Evolutionary conservation across 2,329 filamentous ascomycete genomes (phyloP).

Genomic region (Fusarium cicatricum): DNA sequence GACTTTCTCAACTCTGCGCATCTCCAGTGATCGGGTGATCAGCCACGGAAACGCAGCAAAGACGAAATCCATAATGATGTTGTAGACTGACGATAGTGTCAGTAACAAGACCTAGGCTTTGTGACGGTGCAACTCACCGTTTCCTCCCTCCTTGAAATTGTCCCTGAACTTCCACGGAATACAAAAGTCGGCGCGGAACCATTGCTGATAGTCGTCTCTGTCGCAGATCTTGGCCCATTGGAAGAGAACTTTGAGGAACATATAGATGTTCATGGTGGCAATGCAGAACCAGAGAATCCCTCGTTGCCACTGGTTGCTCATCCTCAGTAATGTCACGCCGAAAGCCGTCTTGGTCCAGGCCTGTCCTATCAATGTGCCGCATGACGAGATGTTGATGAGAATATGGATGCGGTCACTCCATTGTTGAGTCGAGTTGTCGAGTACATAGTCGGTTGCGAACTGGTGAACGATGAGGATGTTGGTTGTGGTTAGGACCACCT

Average conservation of each 20-base stretch:
- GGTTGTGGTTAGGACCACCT: slow-evolving; percentile 55
- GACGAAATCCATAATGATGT: slow-evolving; percentile 62
- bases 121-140: slow-evolving; percentile 48
- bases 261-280: slow-evolving; percentile 56
- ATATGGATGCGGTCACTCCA: slow-evolving; percentile 64
- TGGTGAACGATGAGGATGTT: slow-evolving; percentile 56
- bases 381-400: slow-evolving; percentile 55
- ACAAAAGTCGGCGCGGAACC: slow-evolving; percentile 57
- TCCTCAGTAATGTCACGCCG: slow-evolving; percentile 48
- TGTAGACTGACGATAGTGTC: slow-evolving; percentile 53
- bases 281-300: slow-evolving; percentile 60
- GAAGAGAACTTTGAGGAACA: slow-evolving; percentile 57
- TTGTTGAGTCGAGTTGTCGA: slow-evolving; percentile 45
- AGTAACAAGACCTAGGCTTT: not conserved
- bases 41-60: slow-evolving; percentile 60
- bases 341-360: slow-evolving; percentile 50
- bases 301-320: slow-evolving; percentile 55
- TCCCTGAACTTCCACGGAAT: slow-evolving; percentile 49
- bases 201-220: slow-evolving; percentile 53
- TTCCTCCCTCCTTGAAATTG: slow-evolving; percentile 59
- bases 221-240: slow-evolving; percentile 59
- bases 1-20: slow-evolving; percentile 58
- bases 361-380: slow-evolving; percentile 49
- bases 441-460: slow-evolving; percentile 58
- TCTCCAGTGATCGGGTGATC: slow-evolving; percentile 57